Evolutionary conservation across 306 rosid genomes (phyloP).

Genomic region (Castanea crenata): DNA sequence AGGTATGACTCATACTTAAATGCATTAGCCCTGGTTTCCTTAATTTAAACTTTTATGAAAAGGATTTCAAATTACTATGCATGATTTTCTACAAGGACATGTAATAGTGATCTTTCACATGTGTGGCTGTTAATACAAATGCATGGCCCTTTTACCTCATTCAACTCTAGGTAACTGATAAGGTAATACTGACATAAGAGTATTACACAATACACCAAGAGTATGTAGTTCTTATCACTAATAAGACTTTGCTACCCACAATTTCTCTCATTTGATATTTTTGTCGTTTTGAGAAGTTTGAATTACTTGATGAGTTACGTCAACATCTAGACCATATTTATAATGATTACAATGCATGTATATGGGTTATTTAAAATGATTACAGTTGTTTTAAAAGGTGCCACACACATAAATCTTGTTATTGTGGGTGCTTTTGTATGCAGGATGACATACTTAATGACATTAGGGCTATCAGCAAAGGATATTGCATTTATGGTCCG

Average conservation of each 20-base stretch:
- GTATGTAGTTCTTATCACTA: too few relatives aligned
- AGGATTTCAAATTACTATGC: too few relatives aligned
- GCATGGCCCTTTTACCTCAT: too few relatives aligned
- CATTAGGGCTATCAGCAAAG: constrained; percentile 62
- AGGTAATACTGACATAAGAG: too few relatives aligned
- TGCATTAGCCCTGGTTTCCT: neutral
- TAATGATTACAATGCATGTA: constrained; percentile 5
- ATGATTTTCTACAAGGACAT: too few relatives aligned
- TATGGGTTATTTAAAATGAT: neutral
- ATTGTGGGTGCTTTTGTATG: constrained; percentile 24
- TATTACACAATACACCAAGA: too few relatives aligned
- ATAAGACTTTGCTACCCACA: too few relatives aligned
- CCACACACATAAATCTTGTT: constrained; percentile 4
- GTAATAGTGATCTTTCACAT: too few relatives aligned
- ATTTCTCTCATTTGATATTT: neutral
- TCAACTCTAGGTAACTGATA: too few relatives aligned
- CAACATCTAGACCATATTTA: neutral
- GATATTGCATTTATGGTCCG: constrained; percentile 72
- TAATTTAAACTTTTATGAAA: neutral
- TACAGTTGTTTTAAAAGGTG: neutral
- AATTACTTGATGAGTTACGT: constrained; percentile 1
- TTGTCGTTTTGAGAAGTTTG: neutral
- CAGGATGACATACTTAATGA: constrained; percentile 67
- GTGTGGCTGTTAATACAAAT: too few relatives aligned
- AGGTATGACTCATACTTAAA: constrained; percentile 45